A percentile compares a stretch with the other conserved stretches of the same genome.
These are phyloP conservation scores for Cicer chorassanicum DNA, from an alignment of 306 rosid genomes.

Conservation along the genomic window DNA sequence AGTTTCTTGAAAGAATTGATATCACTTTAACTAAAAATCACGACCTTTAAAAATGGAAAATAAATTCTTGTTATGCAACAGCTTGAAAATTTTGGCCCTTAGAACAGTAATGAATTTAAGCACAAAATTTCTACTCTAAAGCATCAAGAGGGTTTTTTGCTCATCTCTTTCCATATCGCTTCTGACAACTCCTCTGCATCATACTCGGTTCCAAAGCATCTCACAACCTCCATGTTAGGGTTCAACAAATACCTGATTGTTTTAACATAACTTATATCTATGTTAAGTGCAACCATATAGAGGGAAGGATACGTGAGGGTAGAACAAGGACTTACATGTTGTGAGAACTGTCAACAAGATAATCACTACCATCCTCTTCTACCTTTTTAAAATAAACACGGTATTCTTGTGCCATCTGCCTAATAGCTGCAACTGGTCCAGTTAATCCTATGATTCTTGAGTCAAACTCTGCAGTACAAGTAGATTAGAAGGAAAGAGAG, in stretches of 20 bases:
- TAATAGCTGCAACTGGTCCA: constrained; percentile 73
- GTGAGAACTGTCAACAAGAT: constrained; percentile 89
- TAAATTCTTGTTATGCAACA: constrained; percentile 21
- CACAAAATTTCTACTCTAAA: constrained; percentile 20
- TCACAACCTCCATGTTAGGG: constrained; percentile 82
- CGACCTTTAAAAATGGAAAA: background rate
- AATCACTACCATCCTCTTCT: constrained; percentile 87
- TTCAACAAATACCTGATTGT: constrained; percentile 80
- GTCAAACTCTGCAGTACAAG: constrained; percentile 71
- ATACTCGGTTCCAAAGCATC: constrained; percentile 87
- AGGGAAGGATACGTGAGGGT: constrained; percentile 7
- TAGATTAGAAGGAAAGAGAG: constrained; percentile 21
- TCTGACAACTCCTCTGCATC: constrained; percentile 69
- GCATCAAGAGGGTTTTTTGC: constrained; percentile 49
- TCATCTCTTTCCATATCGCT: constrained; percentile 63
- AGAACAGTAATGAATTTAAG: background rate
- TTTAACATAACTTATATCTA: constrained; percentile 35
- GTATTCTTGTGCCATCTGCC: constrained; percentile 93
- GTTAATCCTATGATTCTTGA: constrained; percentile 78
- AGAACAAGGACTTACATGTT: constrained; percentile 65
- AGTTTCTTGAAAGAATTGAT: background rate
- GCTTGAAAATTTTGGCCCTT: background rate
- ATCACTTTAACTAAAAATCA: background rate
- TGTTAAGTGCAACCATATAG: constrained; percentile 34
- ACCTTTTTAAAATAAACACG: constrained; percentile 77